Conservation (phyloP, 164 flowering plant genomes). For the Hamamelis virginiana region DNA sequence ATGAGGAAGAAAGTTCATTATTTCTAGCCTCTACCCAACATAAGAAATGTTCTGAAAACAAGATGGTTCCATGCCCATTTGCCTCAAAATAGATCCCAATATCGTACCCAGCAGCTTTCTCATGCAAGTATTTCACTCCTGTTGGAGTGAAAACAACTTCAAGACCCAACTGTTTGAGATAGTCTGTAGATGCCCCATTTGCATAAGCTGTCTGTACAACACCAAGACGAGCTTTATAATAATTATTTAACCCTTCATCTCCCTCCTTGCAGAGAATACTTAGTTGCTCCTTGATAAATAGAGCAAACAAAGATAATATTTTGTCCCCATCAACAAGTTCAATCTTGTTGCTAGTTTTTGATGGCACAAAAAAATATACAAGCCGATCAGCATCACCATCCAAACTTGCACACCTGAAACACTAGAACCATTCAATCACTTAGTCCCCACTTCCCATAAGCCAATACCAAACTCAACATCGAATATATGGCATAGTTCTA, state of each 20-base stretch:
- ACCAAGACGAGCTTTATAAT: conserved; percentile 50
- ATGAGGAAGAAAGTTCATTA: conserved; percentile 43
- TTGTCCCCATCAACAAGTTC: conserved; percentile 95
- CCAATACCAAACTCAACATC: not conserved
- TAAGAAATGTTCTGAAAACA: conserved; percentile 67
- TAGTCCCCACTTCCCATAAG: conserved; percentile 17
- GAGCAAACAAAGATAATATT: conserved; percentile 81
- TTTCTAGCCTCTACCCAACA: conserved; percentile 57
- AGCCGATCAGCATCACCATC: conserved; percentile 99
- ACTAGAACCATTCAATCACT: conserved; percentile 35
- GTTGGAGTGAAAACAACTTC: conserved; percentile 84
- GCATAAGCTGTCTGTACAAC: conserved; percentile 97
- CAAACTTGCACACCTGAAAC: conserved; percentile 96
- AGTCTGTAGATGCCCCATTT: conserved; percentile 91
- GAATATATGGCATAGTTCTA: not conserved
- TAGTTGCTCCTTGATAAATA: conserved; percentile 80
- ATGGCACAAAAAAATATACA: conserved; percentile 64
- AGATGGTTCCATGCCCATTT: conserved; percentile 96
- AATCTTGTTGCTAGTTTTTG: conserved; percentile 40
- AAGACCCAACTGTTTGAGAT: conserved; percentile 61
- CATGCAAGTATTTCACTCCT: conserved; percentile 92
- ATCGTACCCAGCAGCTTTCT: conserved; percentile 85
- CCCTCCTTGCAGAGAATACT: conserved; percentile 33
- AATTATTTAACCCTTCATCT: conserved; percentile 14
- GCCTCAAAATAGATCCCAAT: conserved; percentile 98